Percentiles rank a stretch among this genome's conserved stretches.
These are phyloP conservation scores for Telopea speciosissima DNA, from an alignment of 177 flowering plant species.

Conservation along the genomic window DNA sequence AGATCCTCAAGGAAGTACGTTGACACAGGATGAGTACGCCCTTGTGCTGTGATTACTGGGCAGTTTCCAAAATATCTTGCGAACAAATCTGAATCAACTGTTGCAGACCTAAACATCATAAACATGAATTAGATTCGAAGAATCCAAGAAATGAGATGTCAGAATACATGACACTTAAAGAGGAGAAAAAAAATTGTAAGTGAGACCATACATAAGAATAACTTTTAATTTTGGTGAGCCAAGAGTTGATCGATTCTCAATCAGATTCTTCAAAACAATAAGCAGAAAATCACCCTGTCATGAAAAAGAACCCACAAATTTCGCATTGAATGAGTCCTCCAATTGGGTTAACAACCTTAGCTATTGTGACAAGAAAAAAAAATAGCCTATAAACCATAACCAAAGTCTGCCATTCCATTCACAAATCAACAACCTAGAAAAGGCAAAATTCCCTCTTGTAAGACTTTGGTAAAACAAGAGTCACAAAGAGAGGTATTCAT, in stretches of 20 bases:
- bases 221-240: slow-evolving; percentile 53
- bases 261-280: slow-evolving; percentile 65
- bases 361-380: not conserved
- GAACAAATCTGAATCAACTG: slow-evolving; percentile 76
- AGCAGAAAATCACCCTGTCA: slow-evolving; percentile 91
- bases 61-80: slow-evolving; percentile 79
- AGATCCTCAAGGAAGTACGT: slow-evolving; percentile 80
- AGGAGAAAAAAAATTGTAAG: slow-evolving; percentile 5
- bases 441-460: not conserved
- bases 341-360: not conserved
- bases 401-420: not conserved
- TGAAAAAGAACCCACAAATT: slow-evolving; percentile 11
- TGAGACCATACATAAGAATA: slow-evolving; percentile 66
- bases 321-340: not conserved
- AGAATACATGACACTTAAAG: not conserved
- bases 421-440: not conserved
- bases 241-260: slow-evolving; percentile 56
- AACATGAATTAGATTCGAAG: not conserved
- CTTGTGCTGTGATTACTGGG: slow-evolving; percentile 81
- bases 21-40: slow-evolving; percentile 85
- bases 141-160: not conserved
- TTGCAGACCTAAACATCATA: slow-evolving; percentile 67
- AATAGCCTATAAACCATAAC: not conserved
- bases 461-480: not conserved
- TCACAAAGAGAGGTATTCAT: not conserved